phyloP scores from a whole-genome alignment of 768 basidiomycete species.

The Podaxis sp. region DNA sequence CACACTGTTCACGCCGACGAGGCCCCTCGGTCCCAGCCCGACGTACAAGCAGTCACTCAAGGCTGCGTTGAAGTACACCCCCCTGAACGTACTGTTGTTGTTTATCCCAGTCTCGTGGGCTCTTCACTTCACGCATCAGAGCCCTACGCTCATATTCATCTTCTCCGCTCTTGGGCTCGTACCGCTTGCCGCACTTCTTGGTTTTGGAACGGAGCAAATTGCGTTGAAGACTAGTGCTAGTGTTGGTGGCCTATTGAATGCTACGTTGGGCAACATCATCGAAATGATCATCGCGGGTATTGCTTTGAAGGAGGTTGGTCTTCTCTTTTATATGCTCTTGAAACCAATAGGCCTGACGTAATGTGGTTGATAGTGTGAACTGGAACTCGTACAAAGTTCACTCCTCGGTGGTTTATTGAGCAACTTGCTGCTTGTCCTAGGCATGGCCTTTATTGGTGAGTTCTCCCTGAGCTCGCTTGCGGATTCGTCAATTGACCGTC shows the following conservation, averaged over 20 bases:
- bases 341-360: slow-evolving; percentile 12
- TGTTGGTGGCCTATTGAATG: slow-evolving; percentile 52
- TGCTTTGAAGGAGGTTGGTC: slow-evolving; percentile 33
- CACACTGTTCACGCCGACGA: slow-evolving; percentile 29
- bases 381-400: slow-evolving; percentile 51
- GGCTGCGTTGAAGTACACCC: slow-evolving; percentile 31
- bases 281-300: slow-evolving; percentile 52
- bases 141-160: slow-evolving; percentile 44
- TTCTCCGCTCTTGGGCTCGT: slow-evolving; percentile 48
- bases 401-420: slow-evolving; percentile 51
- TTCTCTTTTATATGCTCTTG: not conserved
- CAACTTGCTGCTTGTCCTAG: slow-evolving; percentile 81
- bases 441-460: slow-evolving; percentile 78
- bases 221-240: slow-evolving; percentile 46
- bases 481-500: not conserved
- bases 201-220: slow-evolving; percentile 53
- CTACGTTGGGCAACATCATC: slow-evolving; percentile 50
- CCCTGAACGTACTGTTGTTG: slow-evolving; percentile 40
- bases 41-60: slow-evolving; percentile 31
- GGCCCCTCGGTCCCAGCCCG: slow-evolving; percentile 33
- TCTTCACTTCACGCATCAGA: slow-evolving; percentile 42
- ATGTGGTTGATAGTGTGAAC: slow-evolving; percentile 38
- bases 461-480: slow-evolving; percentile 47
- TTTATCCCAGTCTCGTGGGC: slow-evolving; percentile 54
- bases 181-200: slow-evolving; percentile 49